Evolutionary conservation across 305 asterid genomes (phyloP), one percentile per base, ranked within the genome.

Genomic region (Fraxinus albicans): DNA sequence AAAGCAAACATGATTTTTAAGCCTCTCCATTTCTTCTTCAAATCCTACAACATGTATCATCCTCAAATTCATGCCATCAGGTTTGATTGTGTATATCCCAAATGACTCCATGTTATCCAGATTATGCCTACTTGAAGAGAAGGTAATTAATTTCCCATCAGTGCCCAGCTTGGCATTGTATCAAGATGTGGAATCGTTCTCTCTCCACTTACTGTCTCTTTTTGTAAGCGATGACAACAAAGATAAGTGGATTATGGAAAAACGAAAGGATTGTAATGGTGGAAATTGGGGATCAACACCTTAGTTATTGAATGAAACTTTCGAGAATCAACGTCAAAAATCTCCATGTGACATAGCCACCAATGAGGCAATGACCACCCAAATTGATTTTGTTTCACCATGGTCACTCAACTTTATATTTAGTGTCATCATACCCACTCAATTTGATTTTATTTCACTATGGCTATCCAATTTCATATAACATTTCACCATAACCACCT

Each of bases 111-210:
- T 77, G n/a, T 88, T 83, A 3, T 85, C 89, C 0, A 93, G 92
- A 13, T 83, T 86, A 79, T 94, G 97, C 73, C 96, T 87, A 77
- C 90, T 96, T 0, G 99, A 96, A 4, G 99, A 96, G 82, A 96
- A 94, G 0, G 96, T 98, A 44, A 96, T 94, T 21, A 87, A n/a
- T 13, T 91, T 80, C 77, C 98, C 98, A 27, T 93, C 93, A 98
- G 95, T 4, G 98, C 27, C 92, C 99, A 96, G 87, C 90, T 89
- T 6, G 98, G 98, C 98, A 96, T 94, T 4, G 99, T 96, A 50
- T 25, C 27, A 25, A 25, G 27, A 25, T 25, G 27, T 25, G 27
- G 27, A 76, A 95, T 84, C 2, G 80, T 84, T 8, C 88, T n/a
- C 12, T 87, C 92, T 17, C 85, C 91, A 0, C 79, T 60, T 44